Conservation (phyloP, 495 filamentous ascomycete genomes). For the Hypomontagnella submonticulosa region DNA sequence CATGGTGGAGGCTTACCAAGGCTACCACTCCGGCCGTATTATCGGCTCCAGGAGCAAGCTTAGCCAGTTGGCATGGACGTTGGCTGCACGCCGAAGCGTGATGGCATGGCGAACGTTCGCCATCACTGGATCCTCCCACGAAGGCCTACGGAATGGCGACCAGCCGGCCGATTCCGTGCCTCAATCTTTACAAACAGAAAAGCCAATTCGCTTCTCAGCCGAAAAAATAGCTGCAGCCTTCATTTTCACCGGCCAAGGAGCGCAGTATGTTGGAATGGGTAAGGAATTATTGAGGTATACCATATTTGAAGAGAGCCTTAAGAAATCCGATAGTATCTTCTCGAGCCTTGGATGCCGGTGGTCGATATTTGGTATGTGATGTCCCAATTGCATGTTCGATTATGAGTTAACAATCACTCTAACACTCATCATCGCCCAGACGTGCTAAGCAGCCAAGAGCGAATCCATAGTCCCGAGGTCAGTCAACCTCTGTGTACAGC, state of each 20-base stretch:
- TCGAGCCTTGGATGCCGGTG: neutral
- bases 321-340: neutral
- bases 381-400: no score
- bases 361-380: neutral
- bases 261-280: slow-evolving; percentile 26
- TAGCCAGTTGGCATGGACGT: slow-evolving; percentile 44
- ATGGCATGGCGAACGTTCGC: slow-evolving; percentile 48
- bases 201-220: neutral
- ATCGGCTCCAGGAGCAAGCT: slow-evolving; percentile 13
- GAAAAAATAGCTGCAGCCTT: slow-evolving; percentile 3
- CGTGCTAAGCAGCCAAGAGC: neutral
- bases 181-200: no score
- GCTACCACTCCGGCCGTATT: slow-evolving; percentile 22
- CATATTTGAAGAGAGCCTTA: neutral
- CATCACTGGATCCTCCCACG: slow-evolving; percentile 16
- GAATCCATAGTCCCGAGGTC: slow-evolving; percentile 34
- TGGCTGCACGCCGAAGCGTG: slow-evolving; percentile 40
- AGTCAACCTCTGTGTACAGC: slow-evolving; percentile 55
- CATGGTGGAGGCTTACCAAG: slow-evolving; percentile 25
- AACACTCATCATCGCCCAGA: neutral
- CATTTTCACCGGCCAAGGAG: slow-evolving; percentile 31
- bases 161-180: no score
- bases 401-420: neutral
- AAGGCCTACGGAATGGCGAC: no score
- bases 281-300: neutral